A percentile compares a stretch with the other conserved stretches of the same genome.
These are phyloP conservation scores for Boletus sp. DNA, from an alignment of 768 basidiomycete species.

Conservation along the genomic window DNA sequence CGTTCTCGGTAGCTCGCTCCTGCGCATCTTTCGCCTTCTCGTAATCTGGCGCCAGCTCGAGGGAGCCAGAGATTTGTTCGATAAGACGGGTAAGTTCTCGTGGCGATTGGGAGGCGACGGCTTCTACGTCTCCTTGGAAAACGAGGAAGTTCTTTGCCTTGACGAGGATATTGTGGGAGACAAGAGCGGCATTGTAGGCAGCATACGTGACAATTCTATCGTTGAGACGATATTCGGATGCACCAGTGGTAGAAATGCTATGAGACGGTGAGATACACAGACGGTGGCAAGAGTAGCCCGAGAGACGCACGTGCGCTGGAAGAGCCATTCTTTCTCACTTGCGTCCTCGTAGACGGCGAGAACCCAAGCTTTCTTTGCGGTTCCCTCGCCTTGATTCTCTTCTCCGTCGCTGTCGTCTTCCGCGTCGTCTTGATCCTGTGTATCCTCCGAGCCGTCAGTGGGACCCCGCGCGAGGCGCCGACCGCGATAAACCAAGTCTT, in stretches of 20 bases:
- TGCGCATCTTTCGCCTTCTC: conserved; percentile 85
- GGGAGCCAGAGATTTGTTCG: conserved; percentile 93
- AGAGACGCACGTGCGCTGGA: conserved; percentile 82
- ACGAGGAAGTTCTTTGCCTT: conserved; percentile 99
- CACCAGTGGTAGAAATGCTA: conserved; percentile 85
- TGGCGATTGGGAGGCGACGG: conserved; percentile 92
- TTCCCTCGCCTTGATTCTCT: conserved; percentile 67
- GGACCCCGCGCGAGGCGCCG: conserved; percentile 57
- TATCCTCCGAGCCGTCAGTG: conserved; percentile 42
- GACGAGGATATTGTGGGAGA: conserved; percentile 91
- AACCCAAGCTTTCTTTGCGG: conserved; percentile 94
- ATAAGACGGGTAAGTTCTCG: conserved; percentile 87
- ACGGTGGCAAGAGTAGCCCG: neutral
- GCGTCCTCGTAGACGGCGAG: conserved; percentile 84
- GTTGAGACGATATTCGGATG: conserved; percentile 91
- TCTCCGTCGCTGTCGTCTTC: conserved; percentile 48
- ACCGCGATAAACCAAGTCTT: conserved; percentile 96
- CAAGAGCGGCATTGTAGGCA: conserved; percentile 84
- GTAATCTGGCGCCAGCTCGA: conserved; percentile 86
- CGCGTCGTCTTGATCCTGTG: conserved; percentile 44
- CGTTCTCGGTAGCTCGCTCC: conserved; percentile 89
- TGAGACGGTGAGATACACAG: neutral
- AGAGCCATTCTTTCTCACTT: conserved; percentile 80
- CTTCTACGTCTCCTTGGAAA: conserved; percentile 98
- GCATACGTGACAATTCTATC: conserved; percentile 77